Evolutionary conservation across 2,329 filamentous ascomycete species (phyloP).

Genomic region (Trichoderma semiorbis): DNA sequence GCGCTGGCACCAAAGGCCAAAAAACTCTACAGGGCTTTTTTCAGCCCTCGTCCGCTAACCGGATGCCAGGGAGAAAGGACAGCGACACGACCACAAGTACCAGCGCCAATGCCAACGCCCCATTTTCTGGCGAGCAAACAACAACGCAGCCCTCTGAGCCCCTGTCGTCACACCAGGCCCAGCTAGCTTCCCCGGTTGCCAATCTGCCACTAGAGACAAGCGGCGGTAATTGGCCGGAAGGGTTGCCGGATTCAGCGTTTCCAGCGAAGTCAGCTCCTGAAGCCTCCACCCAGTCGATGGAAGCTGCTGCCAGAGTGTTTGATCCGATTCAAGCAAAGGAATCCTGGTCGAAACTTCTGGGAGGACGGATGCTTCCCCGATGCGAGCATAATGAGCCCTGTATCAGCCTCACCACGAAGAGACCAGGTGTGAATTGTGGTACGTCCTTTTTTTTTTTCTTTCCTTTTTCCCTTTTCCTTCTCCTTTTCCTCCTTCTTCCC

Average conservation of each 20-base stretch:
- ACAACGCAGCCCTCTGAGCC: background rate
- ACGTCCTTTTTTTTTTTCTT: constrained; percentile 28
- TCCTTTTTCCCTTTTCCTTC: background rate
- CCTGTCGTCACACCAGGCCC: background rate
- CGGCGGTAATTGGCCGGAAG: background rate
- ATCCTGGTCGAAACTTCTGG: constrained; percentile 81
- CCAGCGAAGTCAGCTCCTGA: background rate
- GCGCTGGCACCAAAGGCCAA: constrained; percentile 32
- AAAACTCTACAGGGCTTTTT: constrained; percentile 76
- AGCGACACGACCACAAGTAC: constrained; percentile 10
- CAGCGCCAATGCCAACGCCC: constrained; percentile 16
- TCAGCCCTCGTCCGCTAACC: constrained; percentile 43
- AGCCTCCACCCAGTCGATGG: background rate
- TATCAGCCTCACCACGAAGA: constrained; percentile 79
- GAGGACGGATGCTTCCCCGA: constrained; percentile 67
- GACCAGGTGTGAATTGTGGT: constrained; percentile 79
- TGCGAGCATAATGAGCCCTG: constrained; percentile 91
- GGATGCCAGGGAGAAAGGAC: constrained; percentile 7
- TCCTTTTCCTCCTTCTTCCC: background rate
- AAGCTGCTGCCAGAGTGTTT: constrained; percentile 43
- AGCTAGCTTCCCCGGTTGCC: background rate
- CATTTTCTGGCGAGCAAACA: background rate
- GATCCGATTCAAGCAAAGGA: constrained; percentile 73
- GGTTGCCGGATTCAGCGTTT: background rate
- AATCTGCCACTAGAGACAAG: background rate